Evolutionary conservation across 768 basidiomycete species (phyloP), one percentile per base, ranked within the genome.

Genomic region (Naematelia encephala): DNA sequence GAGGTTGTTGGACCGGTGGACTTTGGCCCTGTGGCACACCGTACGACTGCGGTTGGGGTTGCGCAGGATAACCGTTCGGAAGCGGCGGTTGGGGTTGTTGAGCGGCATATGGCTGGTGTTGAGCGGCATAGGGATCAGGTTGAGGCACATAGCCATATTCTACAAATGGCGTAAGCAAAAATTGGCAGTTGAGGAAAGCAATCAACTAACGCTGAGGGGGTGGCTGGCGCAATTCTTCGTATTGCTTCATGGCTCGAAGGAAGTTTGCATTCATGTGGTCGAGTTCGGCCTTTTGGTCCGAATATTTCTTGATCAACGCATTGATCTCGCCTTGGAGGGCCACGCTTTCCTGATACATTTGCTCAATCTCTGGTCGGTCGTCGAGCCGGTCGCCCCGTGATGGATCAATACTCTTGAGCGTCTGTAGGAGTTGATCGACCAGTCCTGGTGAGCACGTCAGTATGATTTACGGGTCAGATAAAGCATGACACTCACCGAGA

Each of bases 191-290:
- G n/a, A n/a, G n/a, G n/a, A 22, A 23, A 54, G 39, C 12, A 4
- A 12, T 26, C 21, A 19, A 59, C 52, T 54, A 28, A 57, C 54
- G 51, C 46, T 28, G 27, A n/a, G 44, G 56, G n/a, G 62, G 60
- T 14, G 62, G 67, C 72, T 91, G 90, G 85, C 93, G 90, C 87
- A 96, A 89, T 28, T 86, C 80, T 72, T 96, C 92, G 68, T 93
- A 98, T 55, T 93, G 90, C 14, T 86, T 84, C 48, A 90, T 82
- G 3, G 92, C 93, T 44, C 87, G 85, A 26, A 92, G 83, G 69
- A 98, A 96, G 16, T 86, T 91, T 77, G 93, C 90, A 75, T 92
- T 92, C 89, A 97, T 93, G 1, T 87, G 86, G 4, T 92, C 87
- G 28, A 97, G 81, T 76, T 98, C 94, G 57, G 92, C 93, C 78